Evolutionary conservation across 306 rosid species (phyloP).

Genomic region (Begonia peltatifolia): DNA sequence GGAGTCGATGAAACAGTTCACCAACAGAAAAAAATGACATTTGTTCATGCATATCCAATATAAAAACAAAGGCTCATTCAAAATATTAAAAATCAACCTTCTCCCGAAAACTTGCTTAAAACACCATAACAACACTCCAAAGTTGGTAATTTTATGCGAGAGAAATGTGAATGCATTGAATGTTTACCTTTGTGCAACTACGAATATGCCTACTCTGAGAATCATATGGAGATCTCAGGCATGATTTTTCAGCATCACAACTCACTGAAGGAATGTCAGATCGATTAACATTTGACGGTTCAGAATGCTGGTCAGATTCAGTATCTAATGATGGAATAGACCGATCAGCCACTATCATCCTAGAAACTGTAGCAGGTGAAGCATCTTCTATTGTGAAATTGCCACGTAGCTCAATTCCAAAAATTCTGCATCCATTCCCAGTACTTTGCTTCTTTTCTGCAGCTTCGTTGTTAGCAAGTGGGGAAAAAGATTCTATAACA

Average conservation of each 20-base stretch:
- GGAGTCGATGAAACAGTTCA: too few species aligned
- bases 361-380: constrained; percentile 31
- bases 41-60: too few species aligned
- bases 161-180: too few species aligned
- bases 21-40: too few species aligned
- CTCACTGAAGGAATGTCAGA: constrained; percentile 75
- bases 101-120: too few species aligned
- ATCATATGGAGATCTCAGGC: constrained; percentile 69
- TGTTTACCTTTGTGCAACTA: constrained; percentile 87
- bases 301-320: constrained; percentile 72
- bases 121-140: too few species aligned
- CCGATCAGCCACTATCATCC: constrained; percentile 34
- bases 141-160: too few species aligned
- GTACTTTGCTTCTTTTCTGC: constrained; percentile 51
- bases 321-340: constrained; percentile 44
- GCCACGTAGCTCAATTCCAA: constrained; percentile 76
- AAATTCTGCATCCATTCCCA: constrained; percentile 74
- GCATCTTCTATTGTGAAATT: constrained; percentile 47
- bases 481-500: constrained; percentile 44
- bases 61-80: too few species aligned
- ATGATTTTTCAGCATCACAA: constrained; percentile 86
- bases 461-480: constrained; percentile 35
- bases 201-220: constrained; percentile 83
- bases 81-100: too few species aligned
- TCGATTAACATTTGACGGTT: constrained; percentile 74